Percentiles rank a stretch among this genome's conserved stretches.
phyloP scores from a whole-genome alignment of 139 green algal species.

The Penium margaritaceum region DNA sequence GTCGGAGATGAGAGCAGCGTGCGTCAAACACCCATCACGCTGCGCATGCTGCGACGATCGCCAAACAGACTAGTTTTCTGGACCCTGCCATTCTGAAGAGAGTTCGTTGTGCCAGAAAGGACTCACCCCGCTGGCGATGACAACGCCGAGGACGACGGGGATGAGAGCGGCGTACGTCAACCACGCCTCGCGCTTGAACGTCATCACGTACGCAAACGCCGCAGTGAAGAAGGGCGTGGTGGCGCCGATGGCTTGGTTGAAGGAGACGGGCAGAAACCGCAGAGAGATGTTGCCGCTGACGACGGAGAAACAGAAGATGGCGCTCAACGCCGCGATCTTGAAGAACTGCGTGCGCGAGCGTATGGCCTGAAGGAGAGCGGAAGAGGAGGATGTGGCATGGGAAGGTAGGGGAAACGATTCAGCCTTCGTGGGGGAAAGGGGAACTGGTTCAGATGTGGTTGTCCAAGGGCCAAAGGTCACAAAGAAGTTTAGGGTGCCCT shows the following conservation, averaged over 20 bases:
- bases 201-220: constrained; percentile 59
- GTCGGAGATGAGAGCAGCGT: too few relatives aligned
- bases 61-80: too few relatives aligned
- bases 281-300: constrained; percentile 81
- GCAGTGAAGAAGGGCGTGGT: constrained; percentile 92
- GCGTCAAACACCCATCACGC: too few relatives aligned
- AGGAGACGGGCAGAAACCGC: constrained; percentile 74
- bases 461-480: too few relatives aligned
- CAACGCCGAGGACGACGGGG: constrained; percentile 76
- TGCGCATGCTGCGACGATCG: too few relatives aligned
- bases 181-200: constrained; percentile 52
- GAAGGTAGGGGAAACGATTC: too few relatives aligned
- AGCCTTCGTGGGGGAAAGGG: too few relatives aligned
- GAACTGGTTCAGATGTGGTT: too few relatives aligned
- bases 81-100: too few relatives aligned
- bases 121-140: constrained; percentile 52
- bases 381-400: background rate
- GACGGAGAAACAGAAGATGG: constrained; percentile 77
- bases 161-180: constrained; percentile 73
- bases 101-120: too few relatives aligned
- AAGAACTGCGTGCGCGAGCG: constrained; percentile 58
- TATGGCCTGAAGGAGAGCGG: constrained; percentile 64
- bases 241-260: constrained; percentile 84
- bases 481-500: too few relatives aligned
- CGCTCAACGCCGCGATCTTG: constrained; percentile 67